Percentiles rank a stretch among this genome's conserved stretches.
These are phyloP conservation scores for Chalciporus sphaerocephalus DNA, from an alignment of 768 basidiomycete species.

Conservation along the genomic window DNA sequence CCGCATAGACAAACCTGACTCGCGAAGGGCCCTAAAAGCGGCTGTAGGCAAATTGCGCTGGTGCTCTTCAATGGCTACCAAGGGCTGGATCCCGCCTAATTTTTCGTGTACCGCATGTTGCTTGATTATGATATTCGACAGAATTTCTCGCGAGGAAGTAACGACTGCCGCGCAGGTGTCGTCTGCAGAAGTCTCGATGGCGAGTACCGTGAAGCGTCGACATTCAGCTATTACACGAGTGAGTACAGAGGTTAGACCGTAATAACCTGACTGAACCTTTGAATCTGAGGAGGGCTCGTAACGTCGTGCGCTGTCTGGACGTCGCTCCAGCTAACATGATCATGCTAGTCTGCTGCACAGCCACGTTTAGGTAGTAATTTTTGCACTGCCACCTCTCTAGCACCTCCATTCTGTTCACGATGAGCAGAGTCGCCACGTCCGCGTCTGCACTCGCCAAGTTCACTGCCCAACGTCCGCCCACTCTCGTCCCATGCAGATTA, in stretches of 20 bases:
- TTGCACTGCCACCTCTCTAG: constrained; percentile 3
- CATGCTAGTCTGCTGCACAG: background rate
- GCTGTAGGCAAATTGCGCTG: constrained; percentile 78
- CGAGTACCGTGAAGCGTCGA: constrained; percentile 57
- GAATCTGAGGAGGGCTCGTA: background rate
- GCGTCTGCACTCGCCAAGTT: background rate
- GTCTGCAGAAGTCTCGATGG: constrained; percentile 86
- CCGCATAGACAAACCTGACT: constrained; percentile 53
- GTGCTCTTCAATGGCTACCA: constrained; percentile 73
- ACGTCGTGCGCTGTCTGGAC: background rate
- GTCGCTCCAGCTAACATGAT: too few relatives aligned
- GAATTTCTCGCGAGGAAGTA: constrained; percentile 59
- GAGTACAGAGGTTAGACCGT: background rate
- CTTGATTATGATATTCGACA: constrained; percentile 83
- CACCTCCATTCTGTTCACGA: background rate
- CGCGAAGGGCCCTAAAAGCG: constrained; percentile 59
- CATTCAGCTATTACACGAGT: background rate
- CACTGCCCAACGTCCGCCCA: background rate
- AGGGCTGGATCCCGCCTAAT: constrained; percentile 71
- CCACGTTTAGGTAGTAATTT: constrained; percentile 1
- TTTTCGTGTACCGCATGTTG: constrained; percentile 53
- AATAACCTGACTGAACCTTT: background rate
- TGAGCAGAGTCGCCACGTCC: constrained; percentile 5
- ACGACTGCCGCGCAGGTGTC: constrained; percentile 92
- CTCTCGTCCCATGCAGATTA: background rate